These are phyloP conservation scores for Amyloporia xantha DNA, from an alignment of 768 basidiomycete species.

Conservation along the genomic window DNA sequence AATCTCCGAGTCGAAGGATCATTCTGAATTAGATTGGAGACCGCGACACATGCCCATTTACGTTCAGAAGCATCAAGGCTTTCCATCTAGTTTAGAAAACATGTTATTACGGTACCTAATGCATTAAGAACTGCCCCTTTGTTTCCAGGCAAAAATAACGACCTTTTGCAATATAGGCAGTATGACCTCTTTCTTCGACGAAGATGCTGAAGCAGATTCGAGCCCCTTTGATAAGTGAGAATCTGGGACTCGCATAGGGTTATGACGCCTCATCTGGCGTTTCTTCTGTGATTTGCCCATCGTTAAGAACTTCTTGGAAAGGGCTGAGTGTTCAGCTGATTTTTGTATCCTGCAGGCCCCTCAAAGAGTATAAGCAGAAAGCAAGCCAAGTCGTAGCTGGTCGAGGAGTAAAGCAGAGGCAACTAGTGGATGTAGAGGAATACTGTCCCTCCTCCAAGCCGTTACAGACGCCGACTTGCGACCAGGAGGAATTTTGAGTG, in stretches of 20 bases:
- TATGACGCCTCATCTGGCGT: slow-evolving; percentile 76
- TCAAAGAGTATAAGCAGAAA: no score
- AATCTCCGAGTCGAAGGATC: slow-evolving; percentile 88
- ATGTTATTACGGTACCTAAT: not conserved
- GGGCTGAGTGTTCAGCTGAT: not conserved
- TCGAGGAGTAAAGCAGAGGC: no score
- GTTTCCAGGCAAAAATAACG: slow-evolving; percentile 1
- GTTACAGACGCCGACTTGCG: no score
- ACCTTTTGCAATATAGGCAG: slow-evolving; percentile 92
- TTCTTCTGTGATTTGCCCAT: slow-evolving; percentile 98
- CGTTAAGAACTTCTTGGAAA: no score
- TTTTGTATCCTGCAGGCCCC: not conserved
- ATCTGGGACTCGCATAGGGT: slow-evolving; percentile 91
- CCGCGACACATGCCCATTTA: slow-evolving; percentile 94
- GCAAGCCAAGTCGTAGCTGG: no score
- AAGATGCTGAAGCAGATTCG: slow-evolving; percentile 62
- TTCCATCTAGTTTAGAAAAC: slow-evolving; percentile 59
- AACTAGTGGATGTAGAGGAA: no score
- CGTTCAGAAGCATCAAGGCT: slow-evolving; percentile 73
- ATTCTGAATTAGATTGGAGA: slow-evolving; percentile 93
- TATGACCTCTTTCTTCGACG: slow-evolving; percentile 71
- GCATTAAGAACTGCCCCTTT: not conserved
- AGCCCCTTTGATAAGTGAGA: slow-evolving; percentile 84
- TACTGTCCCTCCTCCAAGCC: no score
- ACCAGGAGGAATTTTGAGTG: no score